Base-by-base conservation (phyloP, 129 eudicot genomes). In the Calendula officinalis region DNA sequence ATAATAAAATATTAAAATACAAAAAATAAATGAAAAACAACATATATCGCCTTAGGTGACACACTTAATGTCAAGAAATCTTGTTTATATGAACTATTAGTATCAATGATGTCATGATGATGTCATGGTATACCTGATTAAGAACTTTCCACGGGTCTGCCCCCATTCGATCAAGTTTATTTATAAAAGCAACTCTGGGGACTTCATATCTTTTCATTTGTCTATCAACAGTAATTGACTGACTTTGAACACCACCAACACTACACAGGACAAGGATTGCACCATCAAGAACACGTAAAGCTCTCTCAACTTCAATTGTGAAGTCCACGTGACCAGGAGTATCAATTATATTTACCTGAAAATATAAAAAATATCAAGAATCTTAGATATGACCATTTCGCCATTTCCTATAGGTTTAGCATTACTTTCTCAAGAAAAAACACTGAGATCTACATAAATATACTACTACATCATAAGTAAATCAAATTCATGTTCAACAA, bases 161-260 rank as follows among this genome's bases (percentile, higher is more conserved):
- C 35, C 99, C 99, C 99, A 92, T 92, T 15, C 99, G 83, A 59
- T 92, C 99, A 67, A 88, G 90, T 77, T 92, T 92, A 66, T 92
- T 92, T 64, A 92, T 92, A 75, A 92, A 92, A 74, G 96, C 99
- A 79, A 92, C 69, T 77, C 99, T 75, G 17, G 99, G 99, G 62
- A 92, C 99, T 48, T 83, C 89, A 62, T 92, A 92, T 79, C 99
- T 81, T 86, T 88, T 81, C 99, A 92, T 92, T 85, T 92, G 99
- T 60, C 99, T 86, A 80, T 92, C 99, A 72, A 92, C 99, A 48
- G 99, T 92, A 27, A 92, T 92, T 5, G 99, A 88, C 77, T 92
- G 99, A 80, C 99, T 92, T 81, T 92, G 99, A 42, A 92, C 99
- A 69, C 99, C 99, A 72, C 99, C 96, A 72, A 92, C 99, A 73